These are phyloP conservation scores for Neurospora pannonica DNA, from an alignment of 495 filamentous ascomycete genomes.

Conservation along the genomic window DNA sequence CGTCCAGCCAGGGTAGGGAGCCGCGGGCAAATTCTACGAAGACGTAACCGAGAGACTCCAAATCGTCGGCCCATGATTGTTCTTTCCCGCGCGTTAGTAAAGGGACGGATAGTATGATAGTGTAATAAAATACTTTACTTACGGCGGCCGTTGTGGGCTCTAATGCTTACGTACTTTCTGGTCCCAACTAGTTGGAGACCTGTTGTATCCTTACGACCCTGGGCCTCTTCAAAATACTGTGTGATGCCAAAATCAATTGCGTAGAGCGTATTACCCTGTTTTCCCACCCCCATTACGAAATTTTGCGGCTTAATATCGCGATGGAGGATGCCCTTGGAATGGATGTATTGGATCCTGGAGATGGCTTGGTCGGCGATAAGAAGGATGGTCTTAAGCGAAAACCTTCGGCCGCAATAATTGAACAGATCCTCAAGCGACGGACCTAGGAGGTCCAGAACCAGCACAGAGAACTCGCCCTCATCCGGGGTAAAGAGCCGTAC, in stretches of 20 bases:
- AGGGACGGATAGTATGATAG: neutral
- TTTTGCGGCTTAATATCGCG: constrained; percentile 32
- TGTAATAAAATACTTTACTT: constrained; percentile 1
- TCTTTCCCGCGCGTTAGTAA: constrained; percentile 10
- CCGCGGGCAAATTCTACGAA: constrained; percentile 29
- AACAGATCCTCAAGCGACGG: constrained; percentile 30
- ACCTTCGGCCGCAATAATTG: constrained; percentile 21
- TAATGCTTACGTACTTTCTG: constrained; percentile 22
- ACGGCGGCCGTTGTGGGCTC: constrained; percentile 22
- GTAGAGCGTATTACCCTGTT: constrained; percentile 24
- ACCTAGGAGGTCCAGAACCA: constrained; percentile 29
- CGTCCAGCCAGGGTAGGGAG: constrained; percentile 30
- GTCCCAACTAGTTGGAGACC: constrained; percentile 8
- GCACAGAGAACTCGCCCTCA: constrained; percentile 18
- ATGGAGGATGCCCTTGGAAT: constrained; percentile 26
- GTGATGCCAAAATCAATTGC: constrained; percentile 22
- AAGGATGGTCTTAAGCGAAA: constrained; percentile 34
- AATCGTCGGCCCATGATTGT: constrained; percentile 27
- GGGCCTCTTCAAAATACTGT: constrained; percentile 11
- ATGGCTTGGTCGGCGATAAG: constrained; percentile 30
- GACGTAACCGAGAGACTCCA: constrained; percentile 35
- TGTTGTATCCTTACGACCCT: constrained; percentile 1
- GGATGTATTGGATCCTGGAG: constrained; percentile 21
- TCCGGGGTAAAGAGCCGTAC: constrained; percentile 20
- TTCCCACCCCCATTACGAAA: constrained; percentile 24